These are phyloP conservation scores for Nannochloropsis salina DNA, from an alignment of 108 stramenopile species.

Conservation along the genomic window DNA sequence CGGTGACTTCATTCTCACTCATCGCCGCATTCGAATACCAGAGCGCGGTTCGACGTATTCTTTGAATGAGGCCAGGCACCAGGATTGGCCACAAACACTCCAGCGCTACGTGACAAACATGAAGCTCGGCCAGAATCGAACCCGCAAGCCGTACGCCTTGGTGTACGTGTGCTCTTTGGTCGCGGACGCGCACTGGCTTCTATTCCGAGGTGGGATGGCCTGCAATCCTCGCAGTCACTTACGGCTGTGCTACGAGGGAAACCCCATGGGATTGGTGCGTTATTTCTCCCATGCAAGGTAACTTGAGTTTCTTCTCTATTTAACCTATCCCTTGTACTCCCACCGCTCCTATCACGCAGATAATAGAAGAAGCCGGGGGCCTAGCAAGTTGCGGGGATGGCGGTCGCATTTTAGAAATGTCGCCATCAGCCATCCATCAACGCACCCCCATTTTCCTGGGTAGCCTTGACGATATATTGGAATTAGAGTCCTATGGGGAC, in stretches of 20 bases:
- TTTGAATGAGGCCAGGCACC: conserved; percentile 34
- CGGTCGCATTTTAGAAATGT: not conserved
- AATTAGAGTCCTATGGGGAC: conserved; percentile 45
- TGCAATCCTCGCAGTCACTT: conserved; percentile 43
- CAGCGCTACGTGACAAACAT: conserved; percentile 34
- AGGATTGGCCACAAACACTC: conserved; percentile 36
- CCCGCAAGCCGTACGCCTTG: conserved; percentile 24
- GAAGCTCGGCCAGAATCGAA: conserved; percentile 28
- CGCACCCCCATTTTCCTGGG: conserved; percentile 45
- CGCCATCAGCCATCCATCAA: conserved; percentile 32
- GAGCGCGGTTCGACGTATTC: conserved; percentile 37
- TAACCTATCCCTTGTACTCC: not conserved
- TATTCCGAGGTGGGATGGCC: conserved; percentile 38
- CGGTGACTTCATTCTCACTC: not conserved
- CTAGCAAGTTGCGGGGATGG: not conserved
- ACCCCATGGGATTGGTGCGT: conserved; percentile 44
- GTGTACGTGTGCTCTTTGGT: conserved; percentile 42
- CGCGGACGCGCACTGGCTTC: conserved; percentile 38
- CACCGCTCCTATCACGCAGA: not conserved
- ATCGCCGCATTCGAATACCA: conserved; percentile 27
- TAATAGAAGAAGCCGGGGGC: conserved; percentile 8
- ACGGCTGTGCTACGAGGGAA: conserved; percentile 42
- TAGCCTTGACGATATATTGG: conserved; percentile 29
- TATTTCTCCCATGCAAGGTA: not conserved
- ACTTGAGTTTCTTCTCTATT: not conserved